phyloP scores from a whole-genome alignment of 805 yeast species.

The Sporopachydermia lactativora region DNA sequence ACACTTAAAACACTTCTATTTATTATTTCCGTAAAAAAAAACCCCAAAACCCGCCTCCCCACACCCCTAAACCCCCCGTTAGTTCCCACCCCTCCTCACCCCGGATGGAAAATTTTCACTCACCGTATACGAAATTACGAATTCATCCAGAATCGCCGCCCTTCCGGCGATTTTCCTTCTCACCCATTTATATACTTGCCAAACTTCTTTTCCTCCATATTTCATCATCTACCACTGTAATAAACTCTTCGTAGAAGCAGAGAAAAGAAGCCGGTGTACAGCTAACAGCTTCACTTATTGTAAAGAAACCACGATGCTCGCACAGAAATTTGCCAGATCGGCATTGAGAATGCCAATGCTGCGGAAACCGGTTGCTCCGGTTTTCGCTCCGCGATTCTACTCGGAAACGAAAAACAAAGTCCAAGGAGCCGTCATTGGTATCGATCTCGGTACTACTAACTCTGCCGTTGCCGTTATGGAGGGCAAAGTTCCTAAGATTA shows the following conservation, averaged over 20 bases:
- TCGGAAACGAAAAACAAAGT: conserved; percentile 36
- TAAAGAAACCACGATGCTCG: conserved; percentile 17
- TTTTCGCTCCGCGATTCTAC: conserved; percentile 27
- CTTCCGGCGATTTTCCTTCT: no score
- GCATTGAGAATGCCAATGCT: conserved; percentile 12
- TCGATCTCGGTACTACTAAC: conserved; percentile 81
- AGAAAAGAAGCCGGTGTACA: no score
- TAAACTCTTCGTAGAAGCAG: no score
- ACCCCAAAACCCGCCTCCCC: no score
- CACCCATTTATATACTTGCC: background rate
- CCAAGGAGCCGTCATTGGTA: conserved; percentile 54
- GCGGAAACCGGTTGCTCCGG: conserved; percentile 9
- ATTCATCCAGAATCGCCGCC: no score
- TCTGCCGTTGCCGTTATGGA: conserved; percentile 83
- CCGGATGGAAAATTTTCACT: no score
- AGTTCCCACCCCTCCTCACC: no score
- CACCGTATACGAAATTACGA: no score
- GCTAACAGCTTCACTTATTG: background rate
- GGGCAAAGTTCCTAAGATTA: conserved; percentile 60
- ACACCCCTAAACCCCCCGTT: no score
- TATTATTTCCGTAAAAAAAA: no score
- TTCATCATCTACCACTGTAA: background rate
- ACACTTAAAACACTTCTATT: no score
- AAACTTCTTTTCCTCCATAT: background rate
- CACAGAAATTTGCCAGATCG: conserved; percentile 25